Evolutionary conservation across 139 green algal genomes (phyloP).

Genomic region (Gonium pectorale): DNA sequence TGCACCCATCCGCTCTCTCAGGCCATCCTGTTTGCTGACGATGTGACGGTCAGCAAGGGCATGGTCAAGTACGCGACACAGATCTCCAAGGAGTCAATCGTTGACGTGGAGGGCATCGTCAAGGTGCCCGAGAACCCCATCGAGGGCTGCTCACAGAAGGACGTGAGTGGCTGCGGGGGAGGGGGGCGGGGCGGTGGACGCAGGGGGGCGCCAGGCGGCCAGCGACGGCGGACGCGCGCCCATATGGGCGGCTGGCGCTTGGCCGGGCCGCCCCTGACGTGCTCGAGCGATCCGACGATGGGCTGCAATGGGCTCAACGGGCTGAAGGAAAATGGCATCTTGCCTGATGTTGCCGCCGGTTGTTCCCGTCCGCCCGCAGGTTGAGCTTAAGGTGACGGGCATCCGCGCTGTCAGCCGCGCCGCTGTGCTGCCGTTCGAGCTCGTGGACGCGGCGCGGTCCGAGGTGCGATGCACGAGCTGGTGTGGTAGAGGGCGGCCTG

Average conservation of each 20-base stretch:
- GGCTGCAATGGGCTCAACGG: too few relatives aligned
- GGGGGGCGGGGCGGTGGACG: not conserved
- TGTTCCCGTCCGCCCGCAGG: too few relatives aligned
- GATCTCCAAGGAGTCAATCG: slow-evolving; percentile 94
- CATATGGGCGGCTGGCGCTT: too few relatives aligned
- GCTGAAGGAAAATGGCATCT: too few relatives aligned
- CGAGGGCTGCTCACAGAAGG: slow-evolving; percentile 85
- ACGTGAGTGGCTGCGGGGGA: slow-evolving; percentile 53
- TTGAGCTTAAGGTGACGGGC: slow-evolving; percentile 84
- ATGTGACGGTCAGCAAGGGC: slow-evolving; percentile 86
- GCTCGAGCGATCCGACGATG: too few relatives aligned
- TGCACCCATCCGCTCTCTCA: slow-evolving; percentile 57
- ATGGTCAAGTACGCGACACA: slow-evolving; percentile 98
- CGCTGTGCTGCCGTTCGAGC: slow-evolving; percentile 86
- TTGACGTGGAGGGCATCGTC: slow-evolving; percentile 90
- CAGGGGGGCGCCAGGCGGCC: not conserved
- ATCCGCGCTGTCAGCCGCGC: slow-evolving; percentile 70
- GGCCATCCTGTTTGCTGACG: slow-evolving; percentile 90
- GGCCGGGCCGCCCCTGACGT: too few relatives aligned
- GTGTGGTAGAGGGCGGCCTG: too few relatives aligned
- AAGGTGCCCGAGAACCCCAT: slow-evolving; percentile 71
- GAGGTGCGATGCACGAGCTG: slow-evolving; percentile 70
- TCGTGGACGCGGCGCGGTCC: slow-evolving; percentile 79
- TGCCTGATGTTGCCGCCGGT: too few relatives aligned
- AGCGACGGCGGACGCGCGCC: too few relatives aligned